Evolutionary conservation across 139 green algal genomes (phyloP).

Genomic region (Desmodesmus armatus): DNA sequence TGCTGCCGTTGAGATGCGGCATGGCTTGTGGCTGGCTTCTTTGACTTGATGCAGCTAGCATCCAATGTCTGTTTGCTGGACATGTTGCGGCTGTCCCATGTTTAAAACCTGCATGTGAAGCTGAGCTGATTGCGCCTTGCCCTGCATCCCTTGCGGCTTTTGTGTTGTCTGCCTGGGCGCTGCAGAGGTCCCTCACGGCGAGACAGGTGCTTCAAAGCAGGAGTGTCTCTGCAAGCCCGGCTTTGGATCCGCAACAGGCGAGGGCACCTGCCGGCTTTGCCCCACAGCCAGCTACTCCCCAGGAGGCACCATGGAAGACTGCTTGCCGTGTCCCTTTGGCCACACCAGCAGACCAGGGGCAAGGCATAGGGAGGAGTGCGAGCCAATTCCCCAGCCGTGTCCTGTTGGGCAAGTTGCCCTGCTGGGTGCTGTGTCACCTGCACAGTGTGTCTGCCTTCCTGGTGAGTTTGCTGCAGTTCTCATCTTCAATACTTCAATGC

Average conservation of each 20-base stretch:
- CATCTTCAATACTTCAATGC: no score
- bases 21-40: no score
- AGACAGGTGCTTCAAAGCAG: no score
- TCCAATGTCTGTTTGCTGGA: no score
- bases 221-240: slow-evolving; percentile 2
- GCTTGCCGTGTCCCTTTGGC: neutral
- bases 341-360: neutral
- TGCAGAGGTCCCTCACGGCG: no score
- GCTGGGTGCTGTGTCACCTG: neutral
- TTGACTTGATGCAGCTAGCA: no score
- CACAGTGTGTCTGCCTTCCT: neutral
- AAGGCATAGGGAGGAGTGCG: neutral
- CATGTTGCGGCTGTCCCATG: no score
- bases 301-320: neutral
- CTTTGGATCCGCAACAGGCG: neutral
- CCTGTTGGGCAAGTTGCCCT: neutral
- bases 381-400: neutral
- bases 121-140: no score
- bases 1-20: no score
- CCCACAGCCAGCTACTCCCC: neutral
- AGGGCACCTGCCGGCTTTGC: neutral
- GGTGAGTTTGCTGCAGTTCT: neutral
- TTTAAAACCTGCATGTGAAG: no score
- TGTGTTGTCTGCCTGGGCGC: no score
- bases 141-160: no score